Evolutionary conservation across 495 filamentous ascomycete genomes (phyloP).

Genomic region (Ascobolus immersus): DNA sequence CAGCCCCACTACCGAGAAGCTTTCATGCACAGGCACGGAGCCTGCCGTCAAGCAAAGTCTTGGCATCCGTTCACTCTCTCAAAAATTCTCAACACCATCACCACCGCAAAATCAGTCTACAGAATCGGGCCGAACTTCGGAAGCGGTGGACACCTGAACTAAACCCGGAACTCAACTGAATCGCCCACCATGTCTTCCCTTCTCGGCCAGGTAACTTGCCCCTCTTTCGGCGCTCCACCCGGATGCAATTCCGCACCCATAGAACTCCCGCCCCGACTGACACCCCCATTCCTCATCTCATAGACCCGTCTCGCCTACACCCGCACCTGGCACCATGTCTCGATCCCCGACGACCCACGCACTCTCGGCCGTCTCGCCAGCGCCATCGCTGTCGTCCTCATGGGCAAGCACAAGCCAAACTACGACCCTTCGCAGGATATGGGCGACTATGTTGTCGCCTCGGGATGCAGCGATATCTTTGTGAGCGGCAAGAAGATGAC

Average conservation of each 20-base stretch:
- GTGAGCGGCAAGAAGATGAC: constrained; percentile 74
- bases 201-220: too few species aligned
- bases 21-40: too few species aligned
- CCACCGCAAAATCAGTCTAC: too few species aligned
- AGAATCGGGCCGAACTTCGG: too few species aligned
- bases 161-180: too few species aligned
- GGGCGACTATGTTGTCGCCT: constrained; percentile 94
- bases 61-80: too few species aligned
- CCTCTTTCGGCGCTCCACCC: too few species aligned
- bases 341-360: constrained; percentile 39
- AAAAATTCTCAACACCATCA: too few species aligned
- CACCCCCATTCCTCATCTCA: not conserved
- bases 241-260: not conserved
- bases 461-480: constrained; percentile 61
- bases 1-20: too few species aligned
- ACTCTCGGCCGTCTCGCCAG: constrained; percentile 75
- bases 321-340: constrained; percentile 71
- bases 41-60: too few species aligned
- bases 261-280: constrained; percentile 2
- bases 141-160: too few species aligned
- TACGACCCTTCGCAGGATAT: constrained; percentile 92
- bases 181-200: too few species aligned
- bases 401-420: constrained; percentile 99
- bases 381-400: constrained; percentile 68
- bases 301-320: constrained; percentile 40